Conservation (phyloP, 75 land plant species). For the Larix kaempferi region DNA sequence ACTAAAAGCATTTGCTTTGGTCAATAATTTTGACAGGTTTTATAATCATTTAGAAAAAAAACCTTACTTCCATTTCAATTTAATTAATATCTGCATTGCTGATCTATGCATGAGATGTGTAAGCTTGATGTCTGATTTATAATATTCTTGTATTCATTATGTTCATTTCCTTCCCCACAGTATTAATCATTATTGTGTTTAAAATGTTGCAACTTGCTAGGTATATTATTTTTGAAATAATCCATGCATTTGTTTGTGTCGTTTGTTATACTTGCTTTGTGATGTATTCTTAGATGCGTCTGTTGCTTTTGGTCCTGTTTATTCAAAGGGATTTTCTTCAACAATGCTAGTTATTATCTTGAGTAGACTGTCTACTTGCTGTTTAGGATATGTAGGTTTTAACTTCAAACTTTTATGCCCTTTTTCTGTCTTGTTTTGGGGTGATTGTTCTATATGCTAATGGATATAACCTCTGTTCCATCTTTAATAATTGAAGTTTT, state of each 20-base stretch:
- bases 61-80: too few relatives aligned
- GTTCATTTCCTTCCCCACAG: too few relatives aligned
- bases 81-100: too few relatives aligned
- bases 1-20: too few relatives aligned
- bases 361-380: neutral
- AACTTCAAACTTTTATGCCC: too few relatives aligned
- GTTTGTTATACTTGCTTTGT: neutral
- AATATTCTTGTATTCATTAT: too few relatives aligned
- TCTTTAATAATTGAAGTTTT: neutral
- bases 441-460: neutral
- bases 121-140: too few relatives aligned
- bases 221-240: neutral
- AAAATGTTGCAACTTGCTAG: neutral
- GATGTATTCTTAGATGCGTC: neutral
- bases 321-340: neutral
- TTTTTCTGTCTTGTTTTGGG: neutral
- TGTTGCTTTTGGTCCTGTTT: neutral
- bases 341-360: neutral
- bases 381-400: neutral
- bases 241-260: constrained; percentile 1
- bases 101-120: too few relatives aligned
- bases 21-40: too few relatives aligned
- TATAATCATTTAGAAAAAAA: too few relatives aligned
- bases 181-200: too few relatives aligned
- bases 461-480: neutral